Conservation (phyloP, 2,329 filamentous ascomycete species). For the Sclerotinia spermophila region DNA sequence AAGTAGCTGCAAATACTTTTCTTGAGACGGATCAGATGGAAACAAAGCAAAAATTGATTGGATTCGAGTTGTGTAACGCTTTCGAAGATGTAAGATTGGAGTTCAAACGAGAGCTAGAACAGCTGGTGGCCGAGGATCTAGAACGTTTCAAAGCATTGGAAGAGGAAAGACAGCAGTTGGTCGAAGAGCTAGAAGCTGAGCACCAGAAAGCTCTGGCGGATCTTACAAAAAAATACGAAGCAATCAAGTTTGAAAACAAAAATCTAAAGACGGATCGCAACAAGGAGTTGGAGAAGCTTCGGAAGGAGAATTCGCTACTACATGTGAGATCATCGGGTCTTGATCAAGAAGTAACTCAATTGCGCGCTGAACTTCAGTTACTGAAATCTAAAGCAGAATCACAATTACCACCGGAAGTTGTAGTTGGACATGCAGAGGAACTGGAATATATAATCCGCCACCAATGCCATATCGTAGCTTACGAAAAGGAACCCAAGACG, state of each 20-base stretch:
- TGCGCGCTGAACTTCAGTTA: neutral
- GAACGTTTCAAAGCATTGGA: neutral
- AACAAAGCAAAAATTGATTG: neutral
- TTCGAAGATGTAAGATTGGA: neutral
- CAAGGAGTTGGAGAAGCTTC: neutral
- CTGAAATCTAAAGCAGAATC: no score
- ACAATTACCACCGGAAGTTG: no score
- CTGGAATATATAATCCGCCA: no score
- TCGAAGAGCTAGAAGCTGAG: neutral
- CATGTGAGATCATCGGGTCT: neutral
- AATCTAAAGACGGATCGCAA: conserved; percentile 3
- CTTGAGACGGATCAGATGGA: no score
- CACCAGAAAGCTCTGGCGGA: neutral
- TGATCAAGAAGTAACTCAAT: neutral
- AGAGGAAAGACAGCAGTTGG: neutral
- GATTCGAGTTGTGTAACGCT: neutral
- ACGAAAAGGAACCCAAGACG: no score
- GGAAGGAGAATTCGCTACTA: neutral
- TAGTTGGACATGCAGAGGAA: no score
- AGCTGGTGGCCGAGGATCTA: neutral
- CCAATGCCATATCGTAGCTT: no score
- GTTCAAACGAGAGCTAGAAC: neutral
- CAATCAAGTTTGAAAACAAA: conserved; percentile 5
- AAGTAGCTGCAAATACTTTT: no score
- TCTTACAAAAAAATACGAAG: neutral